Conservation (phyloP, 75 land plant genomes). For the Azolla pinnata region DNA sequence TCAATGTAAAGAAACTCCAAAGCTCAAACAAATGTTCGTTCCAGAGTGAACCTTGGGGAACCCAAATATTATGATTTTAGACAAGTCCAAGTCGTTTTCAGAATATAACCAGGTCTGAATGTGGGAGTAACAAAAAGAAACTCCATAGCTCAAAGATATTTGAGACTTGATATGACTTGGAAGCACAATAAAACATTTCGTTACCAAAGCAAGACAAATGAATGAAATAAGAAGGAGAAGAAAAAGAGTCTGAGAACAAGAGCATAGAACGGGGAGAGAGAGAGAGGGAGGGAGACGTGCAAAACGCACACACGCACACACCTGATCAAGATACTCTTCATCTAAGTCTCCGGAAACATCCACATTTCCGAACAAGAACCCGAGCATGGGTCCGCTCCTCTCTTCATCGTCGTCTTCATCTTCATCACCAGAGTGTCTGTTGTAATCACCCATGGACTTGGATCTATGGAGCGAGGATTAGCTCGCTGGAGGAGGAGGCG, state of each 20-base stretch:
- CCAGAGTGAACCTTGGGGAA: neutral
- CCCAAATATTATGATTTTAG: too few relatives aligned
- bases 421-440: constrained; percentile 53
- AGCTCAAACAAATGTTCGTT: neutral
- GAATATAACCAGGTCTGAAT: too few relatives aligned
- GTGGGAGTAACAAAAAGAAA: constrained; percentile 7
- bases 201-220: neutral
- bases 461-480: too few relatives aligned
- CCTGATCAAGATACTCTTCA: constrained; percentile 94
- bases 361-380: constrained; percentile 94
- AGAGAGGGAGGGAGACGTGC: neutral
- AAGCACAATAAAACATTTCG: neutral
- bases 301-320: neutral
- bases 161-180: neutral
- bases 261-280: neutral
- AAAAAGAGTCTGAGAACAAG: neutral
- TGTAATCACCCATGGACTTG: too few relatives aligned
- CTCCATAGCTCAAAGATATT: neutral
- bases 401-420: constrained; percentile 55
- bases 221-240: neutral
- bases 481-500: too few relatives aligned
- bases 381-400: constrained; percentile 43
- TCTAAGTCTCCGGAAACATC: constrained; percentile 67
- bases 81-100: too few relatives aligned
- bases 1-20: too few relatives aligned